Conservation (phyloP, 1,139 yeast species). For the Arxiozyma heterogenica region DNA sequence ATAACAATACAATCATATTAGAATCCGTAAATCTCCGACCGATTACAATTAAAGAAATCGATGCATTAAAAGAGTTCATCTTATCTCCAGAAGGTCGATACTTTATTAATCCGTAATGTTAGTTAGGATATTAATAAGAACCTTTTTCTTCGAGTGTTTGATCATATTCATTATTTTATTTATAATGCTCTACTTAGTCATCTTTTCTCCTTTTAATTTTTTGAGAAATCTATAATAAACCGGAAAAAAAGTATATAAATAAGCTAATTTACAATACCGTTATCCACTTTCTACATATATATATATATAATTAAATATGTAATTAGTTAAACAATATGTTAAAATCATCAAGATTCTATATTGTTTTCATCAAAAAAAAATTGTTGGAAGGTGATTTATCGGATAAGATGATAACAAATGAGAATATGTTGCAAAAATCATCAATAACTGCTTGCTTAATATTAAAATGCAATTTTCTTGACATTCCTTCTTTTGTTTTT, state of each 20-base stretch:
- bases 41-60: conserved; percentile 10
- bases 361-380: neutral
- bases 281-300: neutral
- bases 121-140: neutral
- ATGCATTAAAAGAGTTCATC: conserved; percentile 9
- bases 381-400: neutral
- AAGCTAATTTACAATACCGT: neutral
- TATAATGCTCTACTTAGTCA: neutral
- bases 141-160: neutral
- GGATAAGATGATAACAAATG: neutral
- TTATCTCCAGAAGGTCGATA: conserved; percentile 9
- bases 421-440: neutral
- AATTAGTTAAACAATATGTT: neutral
- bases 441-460: neutral
- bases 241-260: neutral
- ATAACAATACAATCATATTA: conserved; percentile 8
- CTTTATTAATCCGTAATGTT: conserved; percentile 5
- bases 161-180: neutral
- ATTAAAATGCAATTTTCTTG: conserved; percentile 30
- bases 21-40: conserved; percentile 11
- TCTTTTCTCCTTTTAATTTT: neutral
- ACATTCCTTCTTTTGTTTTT: conserved; percentile 51
- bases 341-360: neutral
- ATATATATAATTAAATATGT: neutral
- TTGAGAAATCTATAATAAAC: neutral